These are phyloP conservation scores for Talaromyces sp. DNA, from an alignment of 2,329 filamentous ascomycete genomes.

Conservation along the genomic window DNA sequence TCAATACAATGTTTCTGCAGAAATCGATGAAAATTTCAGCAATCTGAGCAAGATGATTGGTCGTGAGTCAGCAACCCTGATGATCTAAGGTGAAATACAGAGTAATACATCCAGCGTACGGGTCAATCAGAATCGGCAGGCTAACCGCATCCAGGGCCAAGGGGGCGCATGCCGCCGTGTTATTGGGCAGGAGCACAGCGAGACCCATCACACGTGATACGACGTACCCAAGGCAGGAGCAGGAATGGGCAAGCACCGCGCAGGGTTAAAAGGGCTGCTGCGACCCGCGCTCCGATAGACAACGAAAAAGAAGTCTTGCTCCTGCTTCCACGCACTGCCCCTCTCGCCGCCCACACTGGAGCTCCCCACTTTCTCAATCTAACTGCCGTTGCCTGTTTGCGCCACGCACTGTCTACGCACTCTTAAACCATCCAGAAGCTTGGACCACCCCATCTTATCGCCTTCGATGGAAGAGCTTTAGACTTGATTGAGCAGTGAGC, in stretches of 20 bases:
- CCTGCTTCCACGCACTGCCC: slow-evolving; percentile 8
- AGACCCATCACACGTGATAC: slow-evolving; percentile 3
- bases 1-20: background rate
- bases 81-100: background rate
- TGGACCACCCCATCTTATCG: background rate
- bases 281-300: slow-evolving; percentile 20
- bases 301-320: slow-evolving; percentile 4
- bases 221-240: slow-evolving; percentile 11
- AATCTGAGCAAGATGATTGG: background rate
- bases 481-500: too few species aligned
- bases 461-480: background rate
- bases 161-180: background rate
- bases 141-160: background rate
- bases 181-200: background rate
- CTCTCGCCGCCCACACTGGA: background rate
- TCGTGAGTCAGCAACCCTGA: too few species aligned
- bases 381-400: background rate
- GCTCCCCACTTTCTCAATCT: background rate
- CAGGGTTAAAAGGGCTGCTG: slow-evolving; percentile 38
- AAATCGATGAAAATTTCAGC: background rate
- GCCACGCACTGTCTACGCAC: slow-evolving; percentile 11
- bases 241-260: slow-evolving; percentile 18
- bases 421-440: background rate
- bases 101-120: background rate
- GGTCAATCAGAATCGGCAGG: background rate